Base-by-base conservation (phyloP, 768 basidiomycete genomes). In the Lentinula lateritia region DNA sequence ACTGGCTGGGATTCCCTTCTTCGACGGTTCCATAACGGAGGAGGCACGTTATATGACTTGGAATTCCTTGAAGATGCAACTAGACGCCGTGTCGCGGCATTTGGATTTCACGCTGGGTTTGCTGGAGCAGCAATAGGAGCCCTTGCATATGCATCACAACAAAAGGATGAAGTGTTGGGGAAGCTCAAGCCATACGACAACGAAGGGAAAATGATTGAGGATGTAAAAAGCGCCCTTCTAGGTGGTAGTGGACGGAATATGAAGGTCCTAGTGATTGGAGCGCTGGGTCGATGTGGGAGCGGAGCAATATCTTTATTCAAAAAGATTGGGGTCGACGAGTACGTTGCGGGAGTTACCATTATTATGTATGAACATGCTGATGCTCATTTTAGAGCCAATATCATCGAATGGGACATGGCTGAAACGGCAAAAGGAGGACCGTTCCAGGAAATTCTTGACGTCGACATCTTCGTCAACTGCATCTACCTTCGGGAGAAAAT, bases 381-480 rank as follows among this genome's bases (percentile, higher is more conserved):
- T 57, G 18, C 13, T 34, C 10, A 59, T 45, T 55, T 16, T 74
- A 98, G 95, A 65, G 86, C 92, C 58, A 87, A 98, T 71, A 97
- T 99, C 69, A 35, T 93, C 76, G 95, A 98, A 82, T 98, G 96
- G 96, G 96, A 99, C 73, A 77, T 99, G 80, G 90, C 81, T 2
- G 96, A 99, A 78, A 99, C 96, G 3, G 90, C 89, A 67, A 95
- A 94, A 76, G 95, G 95, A 35, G 96, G 96, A 2, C 96, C 96
- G 0, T 98, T 98, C 80, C 74, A 83, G 50, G 96, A 98, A 78
- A 93, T 99, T 63, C 83, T 98, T 35, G 93, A 93, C 64, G 96
- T 93, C 63, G 95, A 99, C 76, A 86, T 99, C 68, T 97, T 99
- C 69, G 86, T 98, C 81, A 99, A 99, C 79, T 98, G 96, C 82